Evolutionary conservation across 1,139 yeast species (phyloP), one percentile per base, ranked within the genome.

Genomic region (Geotrichum europaeum): DNA sequence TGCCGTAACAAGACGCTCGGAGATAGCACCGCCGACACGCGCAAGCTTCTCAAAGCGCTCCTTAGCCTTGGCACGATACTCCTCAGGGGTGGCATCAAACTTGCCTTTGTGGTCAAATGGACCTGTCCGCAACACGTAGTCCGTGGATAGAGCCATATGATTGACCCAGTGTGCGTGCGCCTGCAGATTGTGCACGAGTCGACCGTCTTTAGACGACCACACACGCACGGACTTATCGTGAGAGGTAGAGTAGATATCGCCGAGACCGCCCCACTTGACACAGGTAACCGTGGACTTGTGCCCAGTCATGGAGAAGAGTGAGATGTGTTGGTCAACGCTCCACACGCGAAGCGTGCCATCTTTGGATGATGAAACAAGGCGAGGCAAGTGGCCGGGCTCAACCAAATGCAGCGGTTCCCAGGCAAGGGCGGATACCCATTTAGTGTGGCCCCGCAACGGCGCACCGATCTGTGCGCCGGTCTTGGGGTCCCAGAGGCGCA

Each of bases 131-230:
- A 94, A 77, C 0, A 85, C 96, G 69, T 87, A 87, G 70, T 94
- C 99, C 0, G 98, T 92, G 1, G 96, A 89, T 55, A 94, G 78
- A 0, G 97, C 88, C 65, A 94, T 79, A 74, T 94, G 98, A 72
- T 94, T 94, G 57, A 94, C 96, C 98, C 99, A 94, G 75, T 95
- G 99, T 2, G 96, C 98, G 73, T 94, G 99, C 55, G 95, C 83
- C 72, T 85, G 86, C 65, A 94, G 77, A 1, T 89, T 85, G 70
- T 88, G 91, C 52, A 89, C 80, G 67, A 96, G 84, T 68, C 84
- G 84, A 25, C 97, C 97, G 53, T 81, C 81, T 24, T 87, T 86
- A 59, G 86, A 79, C 70, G 89, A 95, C 99, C 99, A 94, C 1
- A 89, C 89, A 73, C 87, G 87, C 66, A 94, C 87, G 2, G 97